Evolutionary conservation across 352 stramenopile genomes (phyloP).

Genomic region (Globisporangium nodosum): DNA sequence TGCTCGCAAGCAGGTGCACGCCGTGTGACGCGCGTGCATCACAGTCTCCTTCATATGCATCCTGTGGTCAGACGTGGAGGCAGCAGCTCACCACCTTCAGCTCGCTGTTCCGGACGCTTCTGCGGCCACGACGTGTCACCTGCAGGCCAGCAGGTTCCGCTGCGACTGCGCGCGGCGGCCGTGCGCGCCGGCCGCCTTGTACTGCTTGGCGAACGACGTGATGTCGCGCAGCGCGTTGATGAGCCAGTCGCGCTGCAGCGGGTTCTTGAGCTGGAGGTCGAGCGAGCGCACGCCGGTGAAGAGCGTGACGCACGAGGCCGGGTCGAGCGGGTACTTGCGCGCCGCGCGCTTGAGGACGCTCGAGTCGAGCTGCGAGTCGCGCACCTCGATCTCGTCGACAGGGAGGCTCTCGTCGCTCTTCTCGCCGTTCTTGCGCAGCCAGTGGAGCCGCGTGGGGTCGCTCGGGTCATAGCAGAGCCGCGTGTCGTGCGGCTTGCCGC

Average conservation of each 20-base stretch:
- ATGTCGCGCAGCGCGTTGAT: slow-evolving; percentile 59
- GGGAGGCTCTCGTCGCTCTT: slow-evolving; percentile 49
- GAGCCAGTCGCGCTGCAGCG: slow-evolving; percentile 73
- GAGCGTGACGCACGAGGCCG: slow-evolving; percentile 46
- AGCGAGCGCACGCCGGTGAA: slow-evolving; percentile 44
- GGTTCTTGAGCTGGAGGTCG: slow-evolving; percentile 57
- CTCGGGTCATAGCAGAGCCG: slow-evolving; percentile 67
- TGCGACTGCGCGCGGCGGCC: slow-evolving; percentile 8
- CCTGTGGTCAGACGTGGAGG: no score
- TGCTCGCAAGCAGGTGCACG: no score
- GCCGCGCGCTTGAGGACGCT: slow-evolving; percentile 45
- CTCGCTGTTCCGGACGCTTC: no score
- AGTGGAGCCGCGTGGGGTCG: slow-evolving; percentile 60
- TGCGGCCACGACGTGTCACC: neutral
- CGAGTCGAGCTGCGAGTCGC: slow-evolving; percentile 21
- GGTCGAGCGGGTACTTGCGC: slow-evolving; percentile 34
- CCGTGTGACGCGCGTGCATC: no score
- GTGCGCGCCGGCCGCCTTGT: slow-evolving; percentile 33
- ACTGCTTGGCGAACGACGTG: slow-evolving; percentile 60
- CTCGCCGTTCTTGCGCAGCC: slow-evolving; percentile 76
- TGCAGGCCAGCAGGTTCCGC: neutral
- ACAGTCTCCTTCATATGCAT: neutral
- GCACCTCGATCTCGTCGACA: slow-evolving; percentile 47
- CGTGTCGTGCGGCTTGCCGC: slow-evolving; percentile 63
- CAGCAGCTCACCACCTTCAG: no score